These are phyloP conservation scores for Solanum lignicaule DNA, from an alignment of 257 asterid species.

Conservation along the genomic window DNA sequence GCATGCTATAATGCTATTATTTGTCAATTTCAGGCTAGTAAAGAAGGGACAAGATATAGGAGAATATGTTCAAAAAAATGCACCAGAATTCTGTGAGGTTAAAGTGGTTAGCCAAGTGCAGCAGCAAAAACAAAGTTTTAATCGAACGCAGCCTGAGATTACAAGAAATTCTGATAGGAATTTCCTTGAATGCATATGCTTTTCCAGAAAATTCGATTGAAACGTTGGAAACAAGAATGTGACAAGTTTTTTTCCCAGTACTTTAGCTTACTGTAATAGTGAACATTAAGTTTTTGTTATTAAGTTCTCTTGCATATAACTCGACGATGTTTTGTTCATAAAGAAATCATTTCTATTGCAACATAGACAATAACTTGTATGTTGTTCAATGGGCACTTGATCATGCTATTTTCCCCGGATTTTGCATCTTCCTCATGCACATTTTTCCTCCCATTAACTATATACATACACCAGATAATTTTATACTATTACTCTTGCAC, in stretches of 20 bases:
- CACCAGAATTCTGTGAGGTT: slow-evolving; percentile 57
- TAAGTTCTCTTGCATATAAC: not conserved
- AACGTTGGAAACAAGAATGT: not conserved
- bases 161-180: slow-evolving; percentile 23
- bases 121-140: slow-evolving; percentile 2
- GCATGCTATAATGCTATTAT: not conserved
- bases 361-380: not conserved
- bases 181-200: slow-evolving; percentile 58
- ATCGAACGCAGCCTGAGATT: slow-evolving; percentile 7
- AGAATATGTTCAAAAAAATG: slow-evolving; percentile 53
- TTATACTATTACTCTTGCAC: not conserved
- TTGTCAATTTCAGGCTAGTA: slow-evolving; percentile 23
- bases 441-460: slow-evolving; percentile 48
- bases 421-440: slow-evolving; percentile 53
- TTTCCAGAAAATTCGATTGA: slow-evolving; percentile 35
- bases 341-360: not conserved
- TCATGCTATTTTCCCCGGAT: slow-evolving; percentile 33
- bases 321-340: not conserved
- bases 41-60: slow-evolving; percentile 47
- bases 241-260: not conserved
- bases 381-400: not conserved
- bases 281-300: not conserved
- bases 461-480: slow-evolving; percentile 54
- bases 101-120: slow-evolving; percentile 26
- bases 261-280: not conserved